Base-by-base conservation (phyloP, 805 yeast species). In the Jamesozyma piceae region DNA sequence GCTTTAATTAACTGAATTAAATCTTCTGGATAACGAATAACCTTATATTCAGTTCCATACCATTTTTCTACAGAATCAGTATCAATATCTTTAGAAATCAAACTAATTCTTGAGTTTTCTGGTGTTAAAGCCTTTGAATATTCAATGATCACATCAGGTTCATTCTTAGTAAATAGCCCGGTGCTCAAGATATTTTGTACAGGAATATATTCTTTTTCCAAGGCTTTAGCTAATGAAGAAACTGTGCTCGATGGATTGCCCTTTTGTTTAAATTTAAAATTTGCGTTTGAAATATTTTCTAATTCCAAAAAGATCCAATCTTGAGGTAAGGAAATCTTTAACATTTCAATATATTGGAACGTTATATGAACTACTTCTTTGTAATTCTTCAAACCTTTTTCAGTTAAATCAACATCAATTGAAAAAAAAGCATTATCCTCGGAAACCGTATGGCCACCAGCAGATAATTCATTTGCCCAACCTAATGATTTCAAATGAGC, bases 41-140 rank as follows among this genome's bases (percentile, higher is more conserved):
- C 59, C 2, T 73, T 63, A 58, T 87, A 85, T 51, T 83, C 82
- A 0, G 97, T 87, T 3, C 95, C 95, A 57, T 92, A 90, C 95
- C 96, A 90, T 54, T 77, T 71, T 59, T 90, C 98, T 18, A 56
- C 68, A 14, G 63, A 49, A 42, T 72, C 72, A 3, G 78, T 71
- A 5, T 70, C 71, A 41, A 76, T 69, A 49, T 60, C 74, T 61
- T 67, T 79, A 26, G 75, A 68, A 13, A 77, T 66, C 21, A 89
- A 57, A 35, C 71, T 64, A 4, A 76, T 66, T 46, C 86, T 72
- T 51, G 82, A 74, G 50, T 85, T 87, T 19, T 72, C 67, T 0
- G 80, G 72, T 32, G 57, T 71, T 43, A 90, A 67, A 43, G 67
- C 66, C 1, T 63, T 50, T 13, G 73, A 72, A 48, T 73, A 77